These are phyloP conservation scores for Cylindricascospora bacillispora DNA, from an alignment of 1,139 yeast genomes.

Conservation along the genomic window DNA sequence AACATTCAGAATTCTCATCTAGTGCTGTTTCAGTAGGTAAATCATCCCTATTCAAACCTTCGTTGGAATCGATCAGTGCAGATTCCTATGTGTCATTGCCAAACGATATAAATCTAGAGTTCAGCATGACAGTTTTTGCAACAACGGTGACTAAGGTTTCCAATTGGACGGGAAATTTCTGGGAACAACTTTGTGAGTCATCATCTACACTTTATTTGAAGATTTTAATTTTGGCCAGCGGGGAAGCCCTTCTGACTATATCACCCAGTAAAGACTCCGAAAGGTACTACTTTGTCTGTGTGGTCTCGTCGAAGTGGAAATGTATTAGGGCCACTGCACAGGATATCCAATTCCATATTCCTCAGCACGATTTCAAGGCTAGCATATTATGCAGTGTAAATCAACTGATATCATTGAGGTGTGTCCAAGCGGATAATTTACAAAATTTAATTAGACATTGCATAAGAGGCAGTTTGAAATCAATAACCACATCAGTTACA, in stretches of 20 bases:
- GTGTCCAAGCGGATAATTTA: slow-evolving; percentile 12
- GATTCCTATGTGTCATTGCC: slow-evolving; percentile 6
- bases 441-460: slow-evolving; percentile 14
- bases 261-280: slow-evolving; percentile 37
- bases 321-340: slow-evolving; percentile 22
- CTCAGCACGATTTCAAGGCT: slow-evolving; percentile 8
- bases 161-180: slow-evolving; percentile 14
- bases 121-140: slow-evolving; percentile 9
- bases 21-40: slow-evolving; percentile 3
- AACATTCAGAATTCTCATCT: slow-evolving; percentile 4
- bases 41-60: slow-evolving; percentile 3
- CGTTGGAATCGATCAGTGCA: slow-evolving; percentile 1
- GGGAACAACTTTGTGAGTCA: slow-evolving; percentile 13
- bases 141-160: slow-evolving; percentile 10
- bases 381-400: slow-evolving; percentile 1
- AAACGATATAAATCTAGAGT: slow-evolving; percentile 4
- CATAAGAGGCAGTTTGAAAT: slow-evolving; percentile 9
- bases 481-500: slow-evolving; percentile 7
- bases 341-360: slow-evolving; percentile 23
- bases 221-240: slow-evolving; percentile 76
- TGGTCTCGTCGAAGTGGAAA: slow-evolving; percentile 15
- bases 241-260: slow-evolving; percentile 79
- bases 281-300: slow-evolving; percentile 10
- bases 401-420: slow-evolving; percentile 14
- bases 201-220: slow-evolving; percentile 4